Percentiles rank a stretch among this genome's conserved stretches.
Conservation (phyloP, 2,329 filamentous ascomycete genomes). For the Colletotrichum cordylinicola region DNA sequence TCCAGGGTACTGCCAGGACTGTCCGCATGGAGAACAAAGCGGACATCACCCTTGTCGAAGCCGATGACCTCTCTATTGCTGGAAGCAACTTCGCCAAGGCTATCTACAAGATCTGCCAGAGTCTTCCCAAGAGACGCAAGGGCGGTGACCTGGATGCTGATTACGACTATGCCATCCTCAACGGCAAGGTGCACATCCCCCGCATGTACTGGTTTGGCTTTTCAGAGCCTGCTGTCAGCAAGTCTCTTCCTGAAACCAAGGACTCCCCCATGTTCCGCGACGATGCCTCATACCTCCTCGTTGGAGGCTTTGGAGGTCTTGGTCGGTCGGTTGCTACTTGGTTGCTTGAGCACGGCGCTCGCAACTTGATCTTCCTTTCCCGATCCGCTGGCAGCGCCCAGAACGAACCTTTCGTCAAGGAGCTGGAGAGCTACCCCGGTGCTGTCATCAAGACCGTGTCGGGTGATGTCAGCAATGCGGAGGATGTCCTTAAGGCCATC, state of each 20-base stretch:
- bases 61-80: background rate
- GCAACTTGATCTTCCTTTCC: constrained; percentile 31
- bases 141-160: constrained; percentile 27
- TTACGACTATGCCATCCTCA: constrained; percentile 34
- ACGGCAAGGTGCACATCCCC: constrained; percentile 30
- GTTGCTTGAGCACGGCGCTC: constrained; percentile 34
- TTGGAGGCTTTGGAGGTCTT: constrained; percentile 37
- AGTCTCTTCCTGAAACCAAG: constrained; percentile 30
- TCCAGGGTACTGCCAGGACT: constrained; percentile 32
- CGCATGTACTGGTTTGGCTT: constrained; percentile 21
- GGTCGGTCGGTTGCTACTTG: constrained; percentile 32
- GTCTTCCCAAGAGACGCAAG: background rate
- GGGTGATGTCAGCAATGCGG: background rate
- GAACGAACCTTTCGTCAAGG: constrained; percentile 17
- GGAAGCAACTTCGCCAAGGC: background rate
- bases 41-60: constrained; percentile 24
- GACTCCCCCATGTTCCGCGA: constrained; percentile 9
- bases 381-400: constrained; percentile 22
- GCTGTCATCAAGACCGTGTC: background rate
- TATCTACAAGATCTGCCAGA: background rate
- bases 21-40: constrained; percentile 33
- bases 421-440: constrained; percentile 22
- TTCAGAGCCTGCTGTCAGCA: constrained; percentile 5
- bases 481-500: background rate
- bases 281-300: constrained; percentile 30